Evolutionary conservation across 495 filamentous ascomycete species (phyloP).

Genomic region (Hypoxylon crocopeplum): DNA sequence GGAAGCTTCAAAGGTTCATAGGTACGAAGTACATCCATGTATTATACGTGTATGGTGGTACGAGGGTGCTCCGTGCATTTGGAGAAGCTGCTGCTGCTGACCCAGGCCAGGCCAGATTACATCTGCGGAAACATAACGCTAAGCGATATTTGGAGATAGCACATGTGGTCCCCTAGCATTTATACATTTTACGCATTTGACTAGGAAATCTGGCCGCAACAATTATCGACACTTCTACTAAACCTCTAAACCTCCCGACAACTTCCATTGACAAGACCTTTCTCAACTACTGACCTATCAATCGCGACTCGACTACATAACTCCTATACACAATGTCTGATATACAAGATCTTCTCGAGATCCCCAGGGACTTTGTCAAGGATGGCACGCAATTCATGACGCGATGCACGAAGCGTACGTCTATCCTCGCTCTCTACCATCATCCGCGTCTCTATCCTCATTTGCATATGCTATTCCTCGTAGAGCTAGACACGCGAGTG

Average conservation of each 20-base stretch:
- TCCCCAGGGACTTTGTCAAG: constrained; percentile 79
- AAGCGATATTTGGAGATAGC: too few species aligned
- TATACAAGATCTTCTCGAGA: constrained; percentile 76
- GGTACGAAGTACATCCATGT: too few species aligned
- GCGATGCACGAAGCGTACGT: constrained; percentile 81
- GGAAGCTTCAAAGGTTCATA: too few species aligned
- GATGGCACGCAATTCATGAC: constrained; percentile 82
- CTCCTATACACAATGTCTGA: constrained; percentile 64
- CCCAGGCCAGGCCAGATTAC: constrained; percentile 30
- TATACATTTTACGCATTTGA: too few species aligned
- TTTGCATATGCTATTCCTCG: background rate
- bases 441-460: background rate
- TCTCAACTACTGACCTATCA: constrained; percentile 1
- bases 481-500: background rate
- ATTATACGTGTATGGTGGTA: too few species aligned
- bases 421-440: constrained; percentile 4
- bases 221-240: constrained; percentile 28
- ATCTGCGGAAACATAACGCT: constrained; percentile 13
- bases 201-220: constrained; percentile 41
- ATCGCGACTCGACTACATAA: constrained; percentile 8
- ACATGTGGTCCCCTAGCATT: too few species aligned
- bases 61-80: constrained; percentile 18
- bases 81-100: background rate
- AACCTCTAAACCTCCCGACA: too few species aligned
- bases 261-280: too few species aligned